Conservation (phyloP, 768 basidiomycete genomes). For the Leccinum subgranulosum region DNA sequence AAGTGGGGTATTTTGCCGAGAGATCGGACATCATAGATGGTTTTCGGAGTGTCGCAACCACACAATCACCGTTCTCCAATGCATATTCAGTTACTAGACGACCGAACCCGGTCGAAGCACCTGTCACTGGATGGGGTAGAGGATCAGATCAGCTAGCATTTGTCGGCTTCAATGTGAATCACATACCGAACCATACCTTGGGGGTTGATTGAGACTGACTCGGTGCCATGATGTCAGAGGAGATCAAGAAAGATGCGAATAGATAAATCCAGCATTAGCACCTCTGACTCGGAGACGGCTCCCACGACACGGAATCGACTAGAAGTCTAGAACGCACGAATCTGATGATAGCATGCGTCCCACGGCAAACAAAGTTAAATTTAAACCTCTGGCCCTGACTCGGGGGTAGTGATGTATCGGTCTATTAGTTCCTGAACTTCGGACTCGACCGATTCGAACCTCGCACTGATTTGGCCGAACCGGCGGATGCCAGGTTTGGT, state of each 20-base stretch:
- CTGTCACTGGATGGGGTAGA: constrained; percentile 36
- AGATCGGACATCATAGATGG: constrained; percentile 35
- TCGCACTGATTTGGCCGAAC: too few relatives aligned
- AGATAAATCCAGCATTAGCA: background rate
- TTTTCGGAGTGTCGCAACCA: constrained; percentile 43
- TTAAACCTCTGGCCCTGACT: too few relatives aligned
- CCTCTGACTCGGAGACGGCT: background rate
- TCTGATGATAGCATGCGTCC: too few relatives aligned
- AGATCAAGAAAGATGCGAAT: background rate
- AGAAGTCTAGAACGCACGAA: too few relatives aligned
- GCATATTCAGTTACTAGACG: constrained; percentile 31
- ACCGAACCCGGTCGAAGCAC: constrained; percentile 41
- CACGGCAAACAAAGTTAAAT: too few relatives aligned
- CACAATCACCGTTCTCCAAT: constrained; percentile 39
- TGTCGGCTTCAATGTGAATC: background rate
- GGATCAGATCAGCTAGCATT: background rate
- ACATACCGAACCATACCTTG: constrained; percentile 26
- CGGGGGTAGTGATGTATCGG: too few relatives aligned
- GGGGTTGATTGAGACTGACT: background rate
- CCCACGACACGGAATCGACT: background rate
- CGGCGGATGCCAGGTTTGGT: too few relatives aligned
- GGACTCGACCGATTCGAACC: too few relatives aligned
- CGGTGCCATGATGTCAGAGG: background rate
- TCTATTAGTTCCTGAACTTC: too few relatives aligned
- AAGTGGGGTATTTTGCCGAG: constrained; percentile 25